phyloP scores from a whole-genome alignment of 805 yeast species.

The Kurtzmaniella fragi region DNA sequence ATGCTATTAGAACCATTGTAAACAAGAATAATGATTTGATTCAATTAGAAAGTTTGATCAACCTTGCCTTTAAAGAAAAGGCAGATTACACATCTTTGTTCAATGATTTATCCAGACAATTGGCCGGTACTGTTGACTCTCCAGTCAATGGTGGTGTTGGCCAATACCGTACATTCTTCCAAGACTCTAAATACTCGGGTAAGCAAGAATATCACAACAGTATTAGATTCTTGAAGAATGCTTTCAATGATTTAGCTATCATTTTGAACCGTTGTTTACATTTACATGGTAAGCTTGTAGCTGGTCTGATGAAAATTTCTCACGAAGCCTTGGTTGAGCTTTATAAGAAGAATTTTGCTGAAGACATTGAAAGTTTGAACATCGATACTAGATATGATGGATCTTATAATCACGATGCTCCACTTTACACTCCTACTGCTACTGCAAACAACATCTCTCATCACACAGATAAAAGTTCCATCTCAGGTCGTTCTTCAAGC shows the following conservation, averaged over 20 bases:
- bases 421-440: constrained; percentile 11
- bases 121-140: constrained; percentile 84
- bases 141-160: constrained; percentile 93
- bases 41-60: constrained; percentile 58
- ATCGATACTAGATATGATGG: constrained; percentile 30
- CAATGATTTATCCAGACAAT: constrained; percentile 62
- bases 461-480: constrained; percentile 15
- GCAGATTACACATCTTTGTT: constrained; percentile 45
- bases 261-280: constrained; percentile 60
- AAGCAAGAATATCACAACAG: constrained; percentile 25
- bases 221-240: constrained; percentile 35
- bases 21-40: constrained; percentile 69
- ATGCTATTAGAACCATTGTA: constrained; percentile 65
- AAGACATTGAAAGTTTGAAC: constrained; percentile 50
- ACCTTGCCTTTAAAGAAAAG: constrained; percentile 48
- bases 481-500: constrained; percentile 7
- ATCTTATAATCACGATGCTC: constrained; percentile 18
- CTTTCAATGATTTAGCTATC: constrained; percentile 66
- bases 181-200: constrained; percentile 29
- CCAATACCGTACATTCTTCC: constrained; percentile 68
- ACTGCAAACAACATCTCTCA: constrained; percentile 2
- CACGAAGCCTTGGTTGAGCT: constrained; percentile 65
- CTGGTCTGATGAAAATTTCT: constrained; percentile 49
- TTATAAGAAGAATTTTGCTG: constrained; percentile 61
- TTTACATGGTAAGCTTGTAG: constrained; percentile 63